Conservation (phyloP, 768 basidiomycete genomes). For the Mycena pura region DNA sequence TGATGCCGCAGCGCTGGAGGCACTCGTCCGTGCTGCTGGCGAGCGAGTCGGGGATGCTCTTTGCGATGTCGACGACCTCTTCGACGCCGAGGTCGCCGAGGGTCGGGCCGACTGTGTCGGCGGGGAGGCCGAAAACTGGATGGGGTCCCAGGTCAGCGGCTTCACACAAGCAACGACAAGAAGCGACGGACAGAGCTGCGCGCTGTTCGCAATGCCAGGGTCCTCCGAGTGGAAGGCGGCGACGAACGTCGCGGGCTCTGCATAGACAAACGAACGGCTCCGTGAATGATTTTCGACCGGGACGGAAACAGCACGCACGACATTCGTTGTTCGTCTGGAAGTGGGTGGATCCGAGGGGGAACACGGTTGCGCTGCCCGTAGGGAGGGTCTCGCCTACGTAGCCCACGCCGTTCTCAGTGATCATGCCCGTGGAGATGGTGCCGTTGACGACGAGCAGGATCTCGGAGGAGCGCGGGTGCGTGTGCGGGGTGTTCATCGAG, state of each 20-base stretch:
- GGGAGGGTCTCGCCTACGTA: constrained; percentile 22
- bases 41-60: constrained; percentile 20
- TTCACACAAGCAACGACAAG: not conserved
- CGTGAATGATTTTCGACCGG: not conserved
- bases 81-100: constrained; percentile 21
- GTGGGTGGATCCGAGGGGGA: constrained; percentile 22
- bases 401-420: constrained; percentile 27
- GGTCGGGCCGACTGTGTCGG: constrained; percentile 22
- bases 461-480: constrained; percentile 27
- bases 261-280: no score
- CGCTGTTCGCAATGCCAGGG: constrained; percentile 20
- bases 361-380: constrained; percentile 17
- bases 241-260: constrained; percentile 25
- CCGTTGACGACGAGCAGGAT: constrained; percentile 25
- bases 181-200: constrained; percentile 22
- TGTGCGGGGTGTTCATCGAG: constrained; percentile 25
- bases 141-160: not conserved
- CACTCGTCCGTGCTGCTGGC: constrained; percentile 21
- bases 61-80: constrained; percentile 11
- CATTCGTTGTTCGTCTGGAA: constrained; percentile 26
- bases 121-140: constrained; percentile 23
- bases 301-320: constrained; percentile 6
- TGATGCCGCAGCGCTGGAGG: constrained; percentile 25
- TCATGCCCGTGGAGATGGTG: constrained; percentile 25
- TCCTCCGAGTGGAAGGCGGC: constrained; percentile 22